Base-by-base conservation (phyloP, 1,284 basidiomycete genomes). In the Trichosporon coremiiforme region DNA sequence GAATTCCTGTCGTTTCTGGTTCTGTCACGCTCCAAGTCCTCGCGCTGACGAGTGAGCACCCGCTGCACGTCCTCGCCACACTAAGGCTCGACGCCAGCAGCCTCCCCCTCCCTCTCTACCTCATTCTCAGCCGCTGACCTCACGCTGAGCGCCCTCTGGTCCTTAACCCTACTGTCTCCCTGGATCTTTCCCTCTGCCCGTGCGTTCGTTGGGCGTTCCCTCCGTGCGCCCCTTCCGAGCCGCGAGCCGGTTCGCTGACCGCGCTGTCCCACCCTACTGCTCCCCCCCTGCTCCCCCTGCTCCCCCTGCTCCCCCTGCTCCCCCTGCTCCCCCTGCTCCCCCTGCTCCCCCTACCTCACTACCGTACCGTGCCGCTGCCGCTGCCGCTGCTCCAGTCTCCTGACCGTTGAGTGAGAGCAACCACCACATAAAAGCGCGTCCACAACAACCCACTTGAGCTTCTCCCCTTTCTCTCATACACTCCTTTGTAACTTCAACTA, bases 401-500 rank as follows among this genome's bases (percentile, higher is more conserved):
- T 29, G 55, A 57, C 22, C 55, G 8, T 31, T 29, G 55, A 29
- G 29, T 8, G 29, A 5, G n/a, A 57, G 29, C 17, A 25, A 25
- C 29, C 31, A 31, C 29, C 57, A n/a, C 57, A 60, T 60, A 60
- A 60, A 60, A 33, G 57, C 57, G 57, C 57, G 57, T 60, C 29
- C 29, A n/a, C 29, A 33, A 31, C 29, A 33, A 9, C 15, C 31
- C 57, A 13, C 63, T 38, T 29, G 25, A 1, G 12, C 50, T 53
- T 62, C 64, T 33, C 33, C 50, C 31, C 62, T 35, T 31, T 64
- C 41, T 53, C 15, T 29, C 50, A 22, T 35, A 20, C 33, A 41
- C 29, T 29, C 35, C 36, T 22, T 25, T n/a, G 12, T 38, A 9
- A 2, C 55, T 38, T 35, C 50, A 29, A 50, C 33, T 36, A 69